phyloP scores from a whole-genome alignment of 2,329 filamentous ascomycete species.

The Myrmaecium sp. region DNA sequence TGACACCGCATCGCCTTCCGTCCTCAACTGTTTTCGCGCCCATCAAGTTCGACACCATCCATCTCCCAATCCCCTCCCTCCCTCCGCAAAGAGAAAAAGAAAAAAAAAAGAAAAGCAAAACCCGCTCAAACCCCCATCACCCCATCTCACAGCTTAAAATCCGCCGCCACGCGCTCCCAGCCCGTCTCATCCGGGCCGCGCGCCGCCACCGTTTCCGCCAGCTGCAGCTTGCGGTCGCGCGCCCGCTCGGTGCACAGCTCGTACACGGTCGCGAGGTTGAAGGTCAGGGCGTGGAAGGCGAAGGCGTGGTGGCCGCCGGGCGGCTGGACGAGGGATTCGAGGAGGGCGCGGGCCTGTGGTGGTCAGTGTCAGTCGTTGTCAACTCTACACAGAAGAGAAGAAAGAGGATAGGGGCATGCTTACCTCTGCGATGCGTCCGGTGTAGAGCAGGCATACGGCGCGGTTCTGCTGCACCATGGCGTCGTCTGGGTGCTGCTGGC shows the following conservation, averaged over 20 bases:
- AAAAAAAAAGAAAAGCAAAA: no score
- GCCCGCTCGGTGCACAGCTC: conserved; percentile 75
- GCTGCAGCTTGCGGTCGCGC: conserved; percentile 47
- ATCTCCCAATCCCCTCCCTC: no score
- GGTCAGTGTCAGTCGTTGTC: neutral
- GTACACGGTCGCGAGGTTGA: conserved; percentile 83
- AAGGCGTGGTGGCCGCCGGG: conserved; percentile 32
- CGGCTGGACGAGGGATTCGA: conserved; percentile 17
- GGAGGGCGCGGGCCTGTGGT: neutral
- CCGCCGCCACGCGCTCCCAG: conserved; percentile 54
- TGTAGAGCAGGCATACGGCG: conserved; percentile 71
- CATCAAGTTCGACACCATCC: no score
- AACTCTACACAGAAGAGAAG: no score
- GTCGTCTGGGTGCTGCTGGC: conserved; percentile 31
- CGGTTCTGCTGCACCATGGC: conserved; percentile 68
- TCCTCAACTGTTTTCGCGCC: no score
- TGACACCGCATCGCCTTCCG: no score
- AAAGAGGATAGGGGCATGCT: neutral
- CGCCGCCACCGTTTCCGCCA: conserved; percentile 53
- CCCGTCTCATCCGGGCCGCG: conserved; percentile 38
- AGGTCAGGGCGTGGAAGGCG: conserved; percentile 60
- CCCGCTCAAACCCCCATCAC: no score
- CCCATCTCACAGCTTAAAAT: conserved; percentile 67
- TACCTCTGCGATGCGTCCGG: conserved; percentile 48
- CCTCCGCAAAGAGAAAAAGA: no score